Evolutionary conservation across 129 eudicot species (phyloP), one percentile per base, ranked within the genome.

Genomic region (Helianthus tuberosus): DNA sequence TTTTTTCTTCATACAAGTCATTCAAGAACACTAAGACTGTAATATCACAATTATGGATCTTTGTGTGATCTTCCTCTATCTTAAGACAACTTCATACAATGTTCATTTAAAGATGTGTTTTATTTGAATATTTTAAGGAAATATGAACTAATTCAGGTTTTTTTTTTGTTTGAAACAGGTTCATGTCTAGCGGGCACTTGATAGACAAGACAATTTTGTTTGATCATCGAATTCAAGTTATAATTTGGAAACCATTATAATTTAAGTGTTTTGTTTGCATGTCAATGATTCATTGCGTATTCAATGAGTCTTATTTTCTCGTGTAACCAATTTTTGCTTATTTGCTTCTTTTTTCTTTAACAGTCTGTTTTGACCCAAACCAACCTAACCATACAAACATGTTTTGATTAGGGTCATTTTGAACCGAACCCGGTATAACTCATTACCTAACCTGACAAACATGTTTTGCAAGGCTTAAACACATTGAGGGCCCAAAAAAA

Each of bases 81-180:
- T 53, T 53, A 6, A 0, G 11, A 1, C 11, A 8, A 6, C 11
- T 8, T 43, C 47, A 6, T 6, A 43, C 11, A 43, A 43, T 43
- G 47, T 6, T 43, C 47, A 43, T 43, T 38, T 32, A 0, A 32
- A 8, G 6, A 41, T 41, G 10, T 41, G 46, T 5, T 41, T 52
- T 52, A 2, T 53, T 53, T 53, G 60, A 6, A 16, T 7, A 9
- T 15, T 53, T 6, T 16, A 59, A 59, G 64, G 10, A 20, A 12
- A 17, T 12, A 29, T 41, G 44, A 57, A 72, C 70, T 77, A 60
- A 77, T 60, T 36, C 48, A 39, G 11, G 17, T n/a, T 35, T 62
- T 17, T 59, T n/a, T n/a, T 48, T 61, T 62, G 48, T 49, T 52
- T 78, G 77, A 52, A 62, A 51, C 77, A 78, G 82, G 82, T 71